Evolutionary conservation across 1,284 basidiomycete genomes (phyloP).

Genomic region (Stygiomarasmius scandens): DNA sequence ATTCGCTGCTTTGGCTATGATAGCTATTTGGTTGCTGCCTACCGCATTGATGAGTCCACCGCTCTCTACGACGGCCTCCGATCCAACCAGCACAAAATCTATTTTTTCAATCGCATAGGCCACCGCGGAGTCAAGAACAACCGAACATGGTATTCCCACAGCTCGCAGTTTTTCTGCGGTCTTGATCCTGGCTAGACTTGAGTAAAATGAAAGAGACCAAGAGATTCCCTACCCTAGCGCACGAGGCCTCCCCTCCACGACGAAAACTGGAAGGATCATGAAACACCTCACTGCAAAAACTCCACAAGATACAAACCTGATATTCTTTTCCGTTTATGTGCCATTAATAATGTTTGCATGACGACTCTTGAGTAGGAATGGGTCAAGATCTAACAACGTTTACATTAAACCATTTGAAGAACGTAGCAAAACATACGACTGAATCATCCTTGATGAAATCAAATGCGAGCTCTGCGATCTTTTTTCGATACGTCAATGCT

Average conservation of each 20-base stretch:
- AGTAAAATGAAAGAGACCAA: constrained; percentile 17
- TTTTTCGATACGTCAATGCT: constrained; percentile 86
- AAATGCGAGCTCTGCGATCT: constrained; percentile 88
- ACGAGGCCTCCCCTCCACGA: constrained; percentile 92
- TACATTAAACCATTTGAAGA: constrained; percentile 6
- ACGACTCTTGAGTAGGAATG: constrained; percentile 97
- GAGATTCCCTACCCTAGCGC: constrained; percentile 66
- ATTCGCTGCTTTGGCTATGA: constrained; percentile 91
- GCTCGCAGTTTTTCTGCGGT: constrained; percentile 85
- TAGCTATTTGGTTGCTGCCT: constrained; percentile 95
- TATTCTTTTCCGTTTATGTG: constrained; percentile 90
- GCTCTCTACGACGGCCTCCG: constrained; percentile 96
- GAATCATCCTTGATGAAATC: constrained; percentile 95
- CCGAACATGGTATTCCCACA: constrained; percentile 91
- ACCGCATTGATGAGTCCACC: constrained; percentile 89
- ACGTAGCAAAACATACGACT: constrained; percentile 55
- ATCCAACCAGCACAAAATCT: constrained; percentile 94
- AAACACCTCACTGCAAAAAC: not conserved
- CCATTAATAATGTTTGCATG: constrained; percentile 88
- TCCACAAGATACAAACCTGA: constrained; percentile 46
- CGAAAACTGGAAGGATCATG: constrained; percentile 70
- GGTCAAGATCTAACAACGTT: constrained; percentile 75
- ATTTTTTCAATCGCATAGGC: constrained; percentile 96
- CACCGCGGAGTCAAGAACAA: constrained; percentile 95
- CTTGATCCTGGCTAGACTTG: constrained; percentile 62